phyloP scores from a whole-genome alignment of 2,329 filamentous ascomycete genomes.

The Aspergillus pseudoglaucus region DNA sequence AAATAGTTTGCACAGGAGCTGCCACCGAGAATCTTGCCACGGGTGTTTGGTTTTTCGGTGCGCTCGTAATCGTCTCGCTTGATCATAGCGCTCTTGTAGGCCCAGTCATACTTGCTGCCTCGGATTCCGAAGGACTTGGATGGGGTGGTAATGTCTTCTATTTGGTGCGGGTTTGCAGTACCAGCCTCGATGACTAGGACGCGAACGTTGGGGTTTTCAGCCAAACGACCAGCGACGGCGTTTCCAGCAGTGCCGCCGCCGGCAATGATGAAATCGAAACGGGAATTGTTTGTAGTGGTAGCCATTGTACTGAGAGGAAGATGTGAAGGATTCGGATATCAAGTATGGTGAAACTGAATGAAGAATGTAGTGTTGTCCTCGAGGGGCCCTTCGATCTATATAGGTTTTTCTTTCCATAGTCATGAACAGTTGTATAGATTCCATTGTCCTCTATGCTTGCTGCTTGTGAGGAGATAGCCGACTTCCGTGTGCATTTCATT shows the following conservation, averaged over 20 bases:
- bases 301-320: conserved; percentile 5
- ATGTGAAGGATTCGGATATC: neutral
- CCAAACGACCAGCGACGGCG: conserved; percentile 46
- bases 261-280: conserved; percentile 26
- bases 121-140: conserved; percentile 51
- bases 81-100: conserved; percentile 57
- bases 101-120: conserved; percentile 54
- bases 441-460: neutral
- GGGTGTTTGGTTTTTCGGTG: conserved; percentile 58
- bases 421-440: neutral
- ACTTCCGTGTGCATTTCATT: neutral
- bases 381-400: neutral
- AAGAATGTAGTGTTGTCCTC: neutral
- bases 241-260: conserved; percentile 33
- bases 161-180: conserved; percentile 41
- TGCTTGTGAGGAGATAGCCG: neutral
- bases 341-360: neutral
- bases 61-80: conserved; percentile 51
- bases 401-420: neutral
- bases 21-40: conserved; percentile 55
- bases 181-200: conserved; percentile 34
- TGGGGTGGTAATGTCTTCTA: conserved; percentile 52
- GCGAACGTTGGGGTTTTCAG: conserved; percentile 43
- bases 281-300: conserved; percentile 6
- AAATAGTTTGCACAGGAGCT: conserved; percentile 57